A percentile compares a stretch with the other conserved stretches of the same genome.
phyloP scores from a whole-genome alignment of 2,329 filamentous ascomycete genomes.

The Fusarium verticillioides region DNA sequence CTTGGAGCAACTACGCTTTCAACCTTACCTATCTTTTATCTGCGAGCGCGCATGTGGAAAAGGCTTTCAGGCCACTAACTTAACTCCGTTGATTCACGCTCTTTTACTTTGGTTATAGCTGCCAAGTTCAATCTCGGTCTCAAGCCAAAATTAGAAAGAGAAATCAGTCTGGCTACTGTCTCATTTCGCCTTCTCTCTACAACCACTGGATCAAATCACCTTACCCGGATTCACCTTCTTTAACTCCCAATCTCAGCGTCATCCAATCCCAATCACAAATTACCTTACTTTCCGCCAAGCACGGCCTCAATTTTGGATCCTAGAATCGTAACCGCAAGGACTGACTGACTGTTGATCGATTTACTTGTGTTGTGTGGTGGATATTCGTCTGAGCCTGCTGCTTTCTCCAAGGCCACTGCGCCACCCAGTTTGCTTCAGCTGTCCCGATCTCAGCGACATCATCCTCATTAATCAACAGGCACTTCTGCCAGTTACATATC shows the following conservation, averaged over 20 bases:
- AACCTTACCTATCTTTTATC: slow-evolving; percentile 11
- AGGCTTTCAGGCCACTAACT: slow-evolving; percentile 22
- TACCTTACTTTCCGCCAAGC: slow-evolving; percentile 1
- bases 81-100: slow-evolving; percentile 5
- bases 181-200: slow-evolving; percentile 17
- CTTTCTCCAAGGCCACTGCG: slow-evolving; percentile 10
- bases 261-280: background rate
- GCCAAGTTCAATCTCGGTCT: slow-evolving; percentile 12
- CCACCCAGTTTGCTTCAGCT: slow-evolving; percentile 5
- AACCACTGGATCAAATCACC: slow-evolving; percentile 25
- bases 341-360: slow-evolving; percentile 7
- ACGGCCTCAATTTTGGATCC: background rate
- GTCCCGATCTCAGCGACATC: background rate
- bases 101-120: slow-evolving; percentile 14
- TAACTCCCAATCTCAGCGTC: slow-evolving; percentile 8
- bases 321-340: slow-evolving; percentile 11
- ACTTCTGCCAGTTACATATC: background rate
- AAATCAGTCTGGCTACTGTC: slow-evolving; percentile 43
- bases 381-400: slow-evolving; percentile 8
- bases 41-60: slow-evolving; percentile 14
- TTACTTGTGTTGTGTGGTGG: background rate
- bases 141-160: slow-evolving; percentile 10
- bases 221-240: slow-evolving; percentile 7
- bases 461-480: slow-evolving; percentile 4
- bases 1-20: background rate